Evolutionary conservation across 129 eudicot genomes (phyloP), one percentile per base, ranked within the genome.

Genomic region (Flaveria ramosissima): DNA sequence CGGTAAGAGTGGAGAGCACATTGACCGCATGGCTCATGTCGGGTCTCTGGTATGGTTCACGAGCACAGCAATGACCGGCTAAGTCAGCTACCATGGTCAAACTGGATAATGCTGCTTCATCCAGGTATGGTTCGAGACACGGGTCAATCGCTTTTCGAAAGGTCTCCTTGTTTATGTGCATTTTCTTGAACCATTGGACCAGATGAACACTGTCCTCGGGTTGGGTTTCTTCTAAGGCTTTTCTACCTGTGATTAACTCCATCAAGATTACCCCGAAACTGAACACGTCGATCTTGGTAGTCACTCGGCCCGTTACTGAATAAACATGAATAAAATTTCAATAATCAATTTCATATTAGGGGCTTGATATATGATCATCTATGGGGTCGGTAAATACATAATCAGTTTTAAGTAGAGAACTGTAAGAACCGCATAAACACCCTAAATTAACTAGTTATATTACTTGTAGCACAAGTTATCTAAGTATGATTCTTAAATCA

Each of bases 181-280:
- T 86, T 76, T 95, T 87, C 2, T 88, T 86, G 73, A 92, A 92
- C 96, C 94, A 92, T 16, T 87, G 88, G 17, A 92, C 96, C 2
- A 92, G 84, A 74, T 90, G 96, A 51, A 85, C 85, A 46, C 92
- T 88, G 15, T 90, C 96, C 17, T 92, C 98, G 0, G 84, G 87
- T 50, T 75, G 88, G 48, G 80, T 73, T 47, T 90, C 90, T 42
- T 92, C 98, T 1, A 90, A 70, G 0, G 96, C 96, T 82, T 74
- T 88, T 72, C 98, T 41, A 2, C 98, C 98, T 0, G 98, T 88
- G 70, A 92, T 85, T 39, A 90, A 60, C 78, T 92, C 98, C 98
- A 92, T 92, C 51, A 92, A 72, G 27, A 92, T 90, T 11, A 92
- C 96, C n/a, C 98, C 96, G n/a, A 90, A 92, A 80, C 98, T 86